A percentile compares a stretch with the other conserved stretches of the same genome.
phyloP scores from a whole-genome alignment of 768 basidiomycete genomes.

The Mycena rosella region DNA sequence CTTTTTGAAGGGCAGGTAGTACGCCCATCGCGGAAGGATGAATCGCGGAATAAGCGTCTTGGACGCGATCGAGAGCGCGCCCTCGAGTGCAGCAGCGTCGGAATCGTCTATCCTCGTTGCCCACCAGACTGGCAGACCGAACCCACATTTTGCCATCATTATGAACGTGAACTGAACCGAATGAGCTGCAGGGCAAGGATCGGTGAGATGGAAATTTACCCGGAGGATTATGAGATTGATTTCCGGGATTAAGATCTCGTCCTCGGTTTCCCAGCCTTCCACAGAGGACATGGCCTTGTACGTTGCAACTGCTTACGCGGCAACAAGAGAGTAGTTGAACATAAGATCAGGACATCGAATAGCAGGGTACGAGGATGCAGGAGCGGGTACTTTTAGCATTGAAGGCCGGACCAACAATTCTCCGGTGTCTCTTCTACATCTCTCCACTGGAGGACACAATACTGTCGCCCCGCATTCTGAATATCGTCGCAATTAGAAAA shows the following conservation, averaged over 20 bases:
- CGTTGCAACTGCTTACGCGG: too few species aligned
- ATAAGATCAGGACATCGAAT: too few species aligned
- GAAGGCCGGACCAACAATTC: too few species aligned
- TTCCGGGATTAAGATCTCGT: neutral
- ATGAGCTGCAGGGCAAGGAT: neutral
- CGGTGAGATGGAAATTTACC: neutral
- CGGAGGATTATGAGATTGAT: constrained; percentile 4
- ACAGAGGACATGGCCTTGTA: neutral
- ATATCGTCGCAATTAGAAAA: too few species aligned
- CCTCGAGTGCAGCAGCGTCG: neutral
- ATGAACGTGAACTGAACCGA: neutral
- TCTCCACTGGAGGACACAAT: too few species aligned
- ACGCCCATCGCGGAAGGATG: constrained; percentile 5
- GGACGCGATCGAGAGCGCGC: constrained; percentile 1
- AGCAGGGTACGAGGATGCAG: too few species aligned
- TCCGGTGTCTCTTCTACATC: too few species aligned
- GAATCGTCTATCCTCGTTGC: neutral
- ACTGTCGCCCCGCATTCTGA: too few species aligned
- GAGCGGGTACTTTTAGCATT: too few species aligned
- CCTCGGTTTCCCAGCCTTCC: neutral
- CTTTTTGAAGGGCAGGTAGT: neutral
- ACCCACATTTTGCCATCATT: neutral
- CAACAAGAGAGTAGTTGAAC: too few species aligned
- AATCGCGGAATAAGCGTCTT: neutral
- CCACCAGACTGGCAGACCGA: neutral